phyloP scores from a whole-genome alignment of 805 yeast species.

The Ogataea ganodermae region DNA sequence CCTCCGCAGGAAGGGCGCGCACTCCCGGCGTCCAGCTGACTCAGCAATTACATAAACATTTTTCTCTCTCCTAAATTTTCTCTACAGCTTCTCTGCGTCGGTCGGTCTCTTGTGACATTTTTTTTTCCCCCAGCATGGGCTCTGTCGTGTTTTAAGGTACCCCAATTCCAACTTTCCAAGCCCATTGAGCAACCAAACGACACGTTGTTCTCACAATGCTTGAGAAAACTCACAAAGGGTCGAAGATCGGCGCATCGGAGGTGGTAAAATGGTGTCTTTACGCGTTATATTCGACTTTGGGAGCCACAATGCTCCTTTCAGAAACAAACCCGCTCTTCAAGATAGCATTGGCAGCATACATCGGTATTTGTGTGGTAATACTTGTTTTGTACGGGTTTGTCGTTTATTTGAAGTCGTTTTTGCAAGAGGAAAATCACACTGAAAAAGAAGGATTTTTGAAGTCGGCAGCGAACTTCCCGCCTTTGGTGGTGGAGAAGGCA shows the following conservation, averaged over 20 bases:
- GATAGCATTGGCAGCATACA: slow-evolving; percentile 32
- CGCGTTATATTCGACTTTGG: slow-evolving; percentile 14
- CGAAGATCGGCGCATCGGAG: slow-evolving; percentile 5
- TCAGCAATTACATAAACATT: no score
- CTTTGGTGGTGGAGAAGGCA: slow-evolving; percentile 24
- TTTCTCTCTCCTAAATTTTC: no score
- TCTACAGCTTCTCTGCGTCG: no score
- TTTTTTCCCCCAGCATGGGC: not conserved
- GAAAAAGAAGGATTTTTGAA: slow-evolving; percentile 23
- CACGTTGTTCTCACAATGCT: no score
- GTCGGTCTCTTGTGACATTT: not conserved
- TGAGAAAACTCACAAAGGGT: not conserved
- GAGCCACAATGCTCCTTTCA: slow-evolving; percentile 20
- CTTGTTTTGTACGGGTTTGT: slow-evolving; percentile 25
- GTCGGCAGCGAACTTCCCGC: slow-evolving; percentile 24
- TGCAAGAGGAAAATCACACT: not conserved
- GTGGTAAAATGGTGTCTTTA: slow-evolving; percentile 21
- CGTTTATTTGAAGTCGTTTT: slow-evolving; percentile 26
- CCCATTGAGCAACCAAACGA: no score
- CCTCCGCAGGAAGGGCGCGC: no score
- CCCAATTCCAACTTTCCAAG: not conserved
- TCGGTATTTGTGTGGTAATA: slow-evolving; percentile 26
- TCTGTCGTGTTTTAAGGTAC: not conserved
- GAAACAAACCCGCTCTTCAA: slow-evolving; percentile 29
- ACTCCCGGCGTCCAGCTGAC: no score